These are phyloP conservation scores for Citrullus mucosospermus DNA, from an alignment of 306 rosid genomes.

Conservation along the genomic window DNA sequence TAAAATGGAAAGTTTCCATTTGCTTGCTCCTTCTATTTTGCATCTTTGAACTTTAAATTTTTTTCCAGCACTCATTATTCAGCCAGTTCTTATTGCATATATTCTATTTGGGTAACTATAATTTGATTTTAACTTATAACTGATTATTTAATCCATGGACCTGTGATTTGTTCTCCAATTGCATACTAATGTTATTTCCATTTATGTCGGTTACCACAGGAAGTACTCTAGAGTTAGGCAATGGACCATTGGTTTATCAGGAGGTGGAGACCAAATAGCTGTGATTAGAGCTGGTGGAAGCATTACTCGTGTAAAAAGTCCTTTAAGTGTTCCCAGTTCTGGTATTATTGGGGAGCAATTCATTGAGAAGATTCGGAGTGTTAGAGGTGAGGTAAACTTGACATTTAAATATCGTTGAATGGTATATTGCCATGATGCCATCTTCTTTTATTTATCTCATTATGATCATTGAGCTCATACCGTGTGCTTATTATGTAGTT, in stretches of 20 bases:
- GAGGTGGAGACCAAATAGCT: slow-evolving; percentile 78
- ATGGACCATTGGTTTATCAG: slow-evolving; percentile 72
- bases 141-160: not conserved
- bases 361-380: slow-evolving; percentile 76
- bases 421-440: not conserved
- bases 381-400: slow-evolving; percentile 84
- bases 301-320: slow-evolving; percentile 54
- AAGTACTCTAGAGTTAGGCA: slow-evolving; percentile 64
- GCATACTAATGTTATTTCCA: not conserved
- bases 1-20: not conserved
- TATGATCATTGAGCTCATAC: not conserved
- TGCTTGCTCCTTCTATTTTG: not conserved
- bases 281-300: slow-evolving; percentile 88
- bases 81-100: not conserved
- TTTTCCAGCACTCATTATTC: not conserved
- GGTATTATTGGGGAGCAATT: slow-evolving; percentile 71
- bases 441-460: not conserved
- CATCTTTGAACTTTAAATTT: not conserved
- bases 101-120: not conserved
- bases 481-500: not conserved
- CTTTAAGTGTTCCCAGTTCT: slow-evolving; percentile 44
- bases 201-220: slow-evolving; percentile 24
- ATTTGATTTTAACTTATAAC: not conserved
- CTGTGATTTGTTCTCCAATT: not conserved
- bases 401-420: slow-evolving; percentile 2